Base-by-base conservation (phyloP, 1,284 basidiomycete species). In the Pseudozyma sp. region DNA sequence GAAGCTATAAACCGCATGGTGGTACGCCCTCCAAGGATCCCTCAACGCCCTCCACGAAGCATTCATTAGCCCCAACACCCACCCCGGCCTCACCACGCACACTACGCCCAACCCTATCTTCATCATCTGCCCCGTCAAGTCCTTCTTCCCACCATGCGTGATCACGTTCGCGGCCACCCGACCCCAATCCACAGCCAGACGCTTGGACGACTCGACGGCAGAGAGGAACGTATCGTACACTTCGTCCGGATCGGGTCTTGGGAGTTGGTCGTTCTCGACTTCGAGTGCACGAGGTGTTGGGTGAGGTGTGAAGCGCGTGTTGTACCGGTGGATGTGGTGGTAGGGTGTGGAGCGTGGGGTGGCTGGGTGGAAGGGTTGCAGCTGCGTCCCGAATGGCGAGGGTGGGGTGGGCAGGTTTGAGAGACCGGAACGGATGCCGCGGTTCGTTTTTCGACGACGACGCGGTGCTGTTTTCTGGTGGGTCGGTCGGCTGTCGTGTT, bases 311-410 rank as follows among this genome's bases (percentile, higher is more conserved):
- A 61, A 61, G 35, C 47, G 52, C 10, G 19, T 33, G 10, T 46
- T 31, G 19, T 56, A 17, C 8, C n/a, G 40, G 7, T 43, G 48
- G 1, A 16, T 29, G 40, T 61, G 65, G 29, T 37, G 11, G 34
- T 61, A 57, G 0, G 65, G 54, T 7, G 58, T 54, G 3, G 65
- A 59, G 6, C 57, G 49, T 2, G 30, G 2, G 16, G 43, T 44
- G 7, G 43, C 7, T 24, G 14, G 11, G 11, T 48, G 24, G n/a
- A 47, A 4, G 13, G 24, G n/a, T 8, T 45, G 49, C 6, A 68
- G 65, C 5, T 68, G 65, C 0, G 42, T 39, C 7, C 65, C 65
- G 29, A 68, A 68, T 0, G 65, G 65, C 19, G 37, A 61, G 7
- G 65, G 65, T 4, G 57, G 49, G 0, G 42, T 31, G 5, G 49